Evolutionary conservation across 2,329 filamentous ascomycete species (phyloP).

Genomic region (Fusarium cicatricum): DNA sequence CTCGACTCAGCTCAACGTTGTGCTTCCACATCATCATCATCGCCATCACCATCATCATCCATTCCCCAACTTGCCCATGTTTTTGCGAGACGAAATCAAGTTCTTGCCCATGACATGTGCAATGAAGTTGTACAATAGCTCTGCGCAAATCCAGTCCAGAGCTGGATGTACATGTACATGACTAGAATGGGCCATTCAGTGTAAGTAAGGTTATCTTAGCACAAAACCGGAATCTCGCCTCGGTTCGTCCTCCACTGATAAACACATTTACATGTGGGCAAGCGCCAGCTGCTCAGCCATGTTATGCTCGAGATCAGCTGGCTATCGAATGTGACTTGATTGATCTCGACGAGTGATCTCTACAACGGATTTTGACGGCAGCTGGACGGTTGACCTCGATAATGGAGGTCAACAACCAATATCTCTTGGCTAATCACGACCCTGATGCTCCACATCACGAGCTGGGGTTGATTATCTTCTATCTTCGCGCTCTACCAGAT

Average conservation of each 20-base stretch:
- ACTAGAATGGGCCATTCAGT: conserved; percentile 3
- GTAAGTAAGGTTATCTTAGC: conserved; percentile 36
- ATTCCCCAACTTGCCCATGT: no score
- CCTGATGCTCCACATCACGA: conserved; percentile 21
- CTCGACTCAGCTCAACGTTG: conserved; percentile 3
- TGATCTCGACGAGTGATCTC: no score
- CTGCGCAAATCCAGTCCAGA: not conserved
- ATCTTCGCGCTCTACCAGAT: conserved; percentile 25
- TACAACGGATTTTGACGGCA: no score
- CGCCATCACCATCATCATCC: conserved; percentile 8
- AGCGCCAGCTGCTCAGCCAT: conserved; percentile 7
- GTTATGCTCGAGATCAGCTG: conserved; percentile 7
- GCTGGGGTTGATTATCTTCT: conserved; percentile 17
- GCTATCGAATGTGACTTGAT: conserved; percentile 1
- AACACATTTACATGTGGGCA: conserved; percentile 25
- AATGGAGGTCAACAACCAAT: not conserved
- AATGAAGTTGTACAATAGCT: conserved; percentile 12
- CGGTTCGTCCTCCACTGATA: conserved; percentile 12
- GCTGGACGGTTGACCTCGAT: not conserved
- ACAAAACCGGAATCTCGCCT: conserved; percentile 19
- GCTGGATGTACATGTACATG: conserved; percentile 14
- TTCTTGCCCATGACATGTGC: conserved; percentile 10
- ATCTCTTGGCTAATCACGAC: not conserved
- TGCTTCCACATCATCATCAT: conserved; percentile 6
- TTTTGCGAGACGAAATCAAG: conserved; percentile 7